Base-by-base conservation (phyloP, 2,329 filamentous ascomycete species). In the Rachicladosporium sp. region DNA sequence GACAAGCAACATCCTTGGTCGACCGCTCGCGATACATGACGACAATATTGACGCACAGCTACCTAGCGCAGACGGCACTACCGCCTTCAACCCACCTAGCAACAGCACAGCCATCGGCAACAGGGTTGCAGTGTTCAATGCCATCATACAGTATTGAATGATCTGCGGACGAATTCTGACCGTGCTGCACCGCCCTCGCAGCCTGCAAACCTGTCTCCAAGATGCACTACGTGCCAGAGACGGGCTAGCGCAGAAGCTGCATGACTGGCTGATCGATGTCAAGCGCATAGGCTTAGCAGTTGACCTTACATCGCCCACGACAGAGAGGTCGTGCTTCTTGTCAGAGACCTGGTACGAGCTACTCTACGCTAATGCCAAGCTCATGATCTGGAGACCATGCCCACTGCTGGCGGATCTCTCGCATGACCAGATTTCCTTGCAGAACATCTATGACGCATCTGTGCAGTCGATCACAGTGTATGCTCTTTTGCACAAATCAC, bases 311-410 rank as follows among this genome's bases (percentile, higher is more conserved):
- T 50, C 37, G 10, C 32, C 37, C 6, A 9, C 23, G 2, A 19
- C 35, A 3, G 31, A 39, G 33, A 37, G 57, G 1, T 67, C 65
- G 0, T 65, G 64, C 36, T 67, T 65, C 13, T 51, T 59, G 0
- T 63, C 60, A 0, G 54, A 53, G 2, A 61, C 63, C 10, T 67
- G 65, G 65, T 68, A 66, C 44, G 56, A 61, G 1, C 46, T 67
- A 4, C 40, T 67, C 0, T 67, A 65, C 27, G 58, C 66, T 29
- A 68, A 68, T 31, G 63, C 57, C 0, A 56, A 65, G 9, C 45
- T 67, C 1, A 63, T 67, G 53, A 53, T 67, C 0, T 67, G 61
- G 36, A 54, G 66, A 0, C 65, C 66, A 0, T 65, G 60, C 3
- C 61, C 59, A 2, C 13, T 49, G 5, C 31, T 49, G 7, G 38